Evolutionary conservation across 2,329 filamentous ascomycete species (phyloP).

Genomic region (Talaromyces funiculosus): DNA sequence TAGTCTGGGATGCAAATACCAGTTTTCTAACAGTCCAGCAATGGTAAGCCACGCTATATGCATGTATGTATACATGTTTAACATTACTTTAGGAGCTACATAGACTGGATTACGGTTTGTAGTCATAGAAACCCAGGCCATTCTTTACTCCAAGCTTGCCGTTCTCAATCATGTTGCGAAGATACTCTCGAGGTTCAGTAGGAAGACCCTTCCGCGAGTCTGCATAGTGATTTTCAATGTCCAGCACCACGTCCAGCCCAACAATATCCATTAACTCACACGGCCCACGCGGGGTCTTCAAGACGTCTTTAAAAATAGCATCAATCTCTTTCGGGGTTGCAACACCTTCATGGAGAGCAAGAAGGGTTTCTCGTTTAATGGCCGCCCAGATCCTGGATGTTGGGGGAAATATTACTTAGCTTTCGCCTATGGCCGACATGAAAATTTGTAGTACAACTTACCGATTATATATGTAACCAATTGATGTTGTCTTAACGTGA

Average conservation of each 20-base stretch:
- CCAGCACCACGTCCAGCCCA: slow-evolving; percentile 36
- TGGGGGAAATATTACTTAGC: neutral
- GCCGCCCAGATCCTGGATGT: slow-evolving; percentile 36
- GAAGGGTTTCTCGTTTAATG: slow-evolving; percentile 38
- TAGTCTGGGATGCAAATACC: neutral
- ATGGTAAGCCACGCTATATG: neutral
- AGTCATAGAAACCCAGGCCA: slow-evolving; percentile 30
- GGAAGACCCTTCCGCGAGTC: slow-evolving; percentile 26
- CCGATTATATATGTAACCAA: slow-evolving; percentile 39
- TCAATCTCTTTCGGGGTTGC: slow-evolving; percentile 34
- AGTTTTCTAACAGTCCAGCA: neutral
- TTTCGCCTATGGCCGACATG: neutral
- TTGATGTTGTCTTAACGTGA: slow-evolving; percentile 31
- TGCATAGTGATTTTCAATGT: slow-evolving; percentile 39
- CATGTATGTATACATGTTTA: neutral
- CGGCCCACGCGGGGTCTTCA: slow-evolving; percentile 32
- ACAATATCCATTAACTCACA: slow-evolving; percentile 40
- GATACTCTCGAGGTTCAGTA: slow-evolving; percentile 26
- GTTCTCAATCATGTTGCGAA: slow-evolving; percentile 27
- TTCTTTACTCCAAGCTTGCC: slow-evolving; percentile 31
- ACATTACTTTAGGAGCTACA: neutral
- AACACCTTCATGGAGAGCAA: slow-evolving; percentile 31
- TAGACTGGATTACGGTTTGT: slow-evolving; percentile 13
- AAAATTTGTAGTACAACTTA: slow-evolving; percentile 9
- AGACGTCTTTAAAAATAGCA: slow-evolving; percentile 32